Conservation (phyloP, 352 stramenopile genomes). For the Globisporangium middletonii region DNA sequence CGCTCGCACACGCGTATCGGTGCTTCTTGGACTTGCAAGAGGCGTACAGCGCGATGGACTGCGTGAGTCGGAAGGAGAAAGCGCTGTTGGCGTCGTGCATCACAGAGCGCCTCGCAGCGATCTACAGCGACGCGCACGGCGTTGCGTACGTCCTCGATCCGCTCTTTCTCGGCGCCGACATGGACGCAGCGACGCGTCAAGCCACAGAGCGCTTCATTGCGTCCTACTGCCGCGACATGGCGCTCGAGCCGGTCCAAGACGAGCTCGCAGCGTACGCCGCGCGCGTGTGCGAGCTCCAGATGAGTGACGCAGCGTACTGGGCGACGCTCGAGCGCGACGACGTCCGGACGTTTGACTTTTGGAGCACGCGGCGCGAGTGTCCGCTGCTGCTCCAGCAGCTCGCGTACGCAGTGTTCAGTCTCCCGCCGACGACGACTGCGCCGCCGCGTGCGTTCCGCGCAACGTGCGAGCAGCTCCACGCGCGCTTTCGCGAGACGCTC, state of each 20-base stretch:
- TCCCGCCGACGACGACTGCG: conserved; percentile 40
- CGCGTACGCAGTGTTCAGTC: conserved; percentile 43
- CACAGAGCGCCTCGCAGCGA: conserved; percentile 52
- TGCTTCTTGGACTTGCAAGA: conserved; percentile 41
- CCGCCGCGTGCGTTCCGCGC: conserved; percentile 28
- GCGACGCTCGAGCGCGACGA: conserved; percentile 37
- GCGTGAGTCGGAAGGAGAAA: conserved; percentile 71
- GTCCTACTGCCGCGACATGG: conserved; percentile 25
- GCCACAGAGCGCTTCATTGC: conserved; percentile 45
- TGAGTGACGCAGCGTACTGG: conserved; percentile 52
- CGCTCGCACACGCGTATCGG: conserved; percentile 52
- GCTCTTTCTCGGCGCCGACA: conserved; percentile 34
- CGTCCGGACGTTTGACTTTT: conserved; percentile 50
- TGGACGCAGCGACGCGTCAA: conserved; percentile 41
- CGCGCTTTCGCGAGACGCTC: conserved; percentile 35
- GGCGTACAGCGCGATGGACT: conserved; percentile 48
- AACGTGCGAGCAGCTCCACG: conserved; percentile 26
- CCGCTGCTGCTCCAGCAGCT: conserved; percentile 58
- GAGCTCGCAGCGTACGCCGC: conserved; percentile 1
- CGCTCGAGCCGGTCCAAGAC: conserved; percentile 27
- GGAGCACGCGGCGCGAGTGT: conserved; percentile 38
- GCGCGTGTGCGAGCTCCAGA: conserved; percentile 41
- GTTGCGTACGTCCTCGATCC: conserved; percentile 59
- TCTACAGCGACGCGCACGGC: conserved; percentile 56
- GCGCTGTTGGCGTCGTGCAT: conserved; percentile 59